phyloP scores from a whole-genome alignment of 202 grass and related monocot genomes.

The Musa balbisiana region DNA sequence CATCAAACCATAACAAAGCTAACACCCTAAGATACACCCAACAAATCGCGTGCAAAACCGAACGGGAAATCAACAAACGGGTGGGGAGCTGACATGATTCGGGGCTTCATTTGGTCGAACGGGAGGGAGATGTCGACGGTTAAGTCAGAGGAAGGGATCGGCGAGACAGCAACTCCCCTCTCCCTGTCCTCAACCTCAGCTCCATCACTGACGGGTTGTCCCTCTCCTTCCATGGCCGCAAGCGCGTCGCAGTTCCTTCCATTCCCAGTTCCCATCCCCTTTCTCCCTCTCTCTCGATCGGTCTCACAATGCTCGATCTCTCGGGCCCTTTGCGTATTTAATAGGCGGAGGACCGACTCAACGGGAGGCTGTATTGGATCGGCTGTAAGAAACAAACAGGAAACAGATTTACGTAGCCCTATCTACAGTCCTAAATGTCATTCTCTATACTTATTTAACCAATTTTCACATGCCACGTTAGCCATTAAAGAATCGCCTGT shows the following conservation, averaged over 20 bases:
- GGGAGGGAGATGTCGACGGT: slow-evolving; percentile 71
- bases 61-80: not conserved
- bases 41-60: not conserved
- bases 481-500: no score
- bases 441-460: no score
- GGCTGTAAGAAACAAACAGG: no score
- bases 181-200: not conserved
- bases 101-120: slow-evolving; percentile 57
- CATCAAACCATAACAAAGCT: not conserved
- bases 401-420: no score
- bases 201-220: not conserved
- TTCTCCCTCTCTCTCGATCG: not conserved
- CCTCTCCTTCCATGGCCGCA: not conserved
- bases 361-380: no score
- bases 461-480: no score
- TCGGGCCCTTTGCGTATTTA: not conserved
- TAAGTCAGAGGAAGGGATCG: slow-evolving; percentile 37
- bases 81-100: slow-evolving; percentile 48
- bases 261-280: not conserved
- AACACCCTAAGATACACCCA: no score
- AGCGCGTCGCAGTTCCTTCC: not conserved
- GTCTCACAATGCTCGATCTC: no score
- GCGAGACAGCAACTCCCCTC: slow-evolving; percentile 9
- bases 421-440: no score
- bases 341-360: not conserved